Evolutionary conservation across 2,329 filamentous ascomycete genomes (phyloP).

Genomic region (Penicillium sp.): DNA sequence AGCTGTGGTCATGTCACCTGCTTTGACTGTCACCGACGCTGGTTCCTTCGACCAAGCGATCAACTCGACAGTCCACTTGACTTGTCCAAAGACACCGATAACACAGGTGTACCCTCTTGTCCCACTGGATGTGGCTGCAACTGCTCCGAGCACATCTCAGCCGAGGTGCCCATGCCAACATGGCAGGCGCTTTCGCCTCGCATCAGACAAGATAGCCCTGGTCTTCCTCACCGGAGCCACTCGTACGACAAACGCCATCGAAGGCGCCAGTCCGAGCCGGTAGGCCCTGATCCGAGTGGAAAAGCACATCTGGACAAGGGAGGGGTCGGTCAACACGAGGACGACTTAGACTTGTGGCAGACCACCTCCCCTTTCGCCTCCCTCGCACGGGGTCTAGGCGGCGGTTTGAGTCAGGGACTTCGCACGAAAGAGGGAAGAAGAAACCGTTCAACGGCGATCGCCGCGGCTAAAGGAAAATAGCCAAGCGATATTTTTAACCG

Average conservation of each 20-base stretch:
- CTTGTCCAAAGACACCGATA: slow-evolving; percentile 9
- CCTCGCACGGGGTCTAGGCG: slow-evolving; percentile 40
- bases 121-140: slow-evolving; percentile 46
- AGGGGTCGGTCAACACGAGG: slow-evolving; percentile 27
- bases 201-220: slow-evolving; percentile 1
- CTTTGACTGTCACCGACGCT: slow-evolving; percentile 41
- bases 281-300: slow-evolving; percentile 10
- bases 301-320: slow-evolving; percentile 9
- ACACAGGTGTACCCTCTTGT: slow-evolving; percentile 29
- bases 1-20: slow-evolving; percentile 46
- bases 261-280: slow-evolving; percentile 18
- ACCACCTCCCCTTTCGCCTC: slow-evolving; percentile 35
- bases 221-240: not conserved
- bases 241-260: slow-evolving; percentile 19
- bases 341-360: slow-evolving; percentile 35
- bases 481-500: not conserved
- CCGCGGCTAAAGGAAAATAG: slow-evolving; percentile 9
- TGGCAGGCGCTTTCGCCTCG: slow-evolving; percentile 17
- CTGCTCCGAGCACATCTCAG: slow-evolving; percentile 37
- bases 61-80: slow-evolving; percentile 12
- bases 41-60: slow-evolving; percentile 31
- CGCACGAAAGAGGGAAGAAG: slow-evolving; percentile 29
- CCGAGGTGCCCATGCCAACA: slow-evolving; percentile 31
- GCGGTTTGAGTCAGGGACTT: slow-evolving; percentile 39
- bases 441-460: slow-evolving; percentile 14